Percentiles rank a stretch among this genome's conserved stretches.
These are phyloP conservation scores for Zymoseptoria brevis DNA, from an alignment of 2,329 filamentous ascomycete species.

Conservation along the genomic window DNA sequence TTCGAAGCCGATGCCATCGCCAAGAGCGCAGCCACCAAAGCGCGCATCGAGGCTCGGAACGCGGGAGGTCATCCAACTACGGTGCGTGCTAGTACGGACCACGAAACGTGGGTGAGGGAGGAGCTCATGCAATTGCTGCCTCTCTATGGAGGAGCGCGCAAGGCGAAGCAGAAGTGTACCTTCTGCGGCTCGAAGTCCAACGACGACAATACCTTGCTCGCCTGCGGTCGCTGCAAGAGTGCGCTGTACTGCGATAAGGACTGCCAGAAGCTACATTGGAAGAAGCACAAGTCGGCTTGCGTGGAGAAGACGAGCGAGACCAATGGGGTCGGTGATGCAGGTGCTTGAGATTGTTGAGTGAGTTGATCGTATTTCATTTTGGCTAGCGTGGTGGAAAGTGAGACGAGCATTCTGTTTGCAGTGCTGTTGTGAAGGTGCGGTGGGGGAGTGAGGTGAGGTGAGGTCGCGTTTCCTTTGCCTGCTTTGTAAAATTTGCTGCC, in stretches of 20 bases:
- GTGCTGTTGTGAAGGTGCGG: background rate
- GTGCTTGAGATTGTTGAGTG: background rate
- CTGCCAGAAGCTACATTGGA: conserved; percentile 3
- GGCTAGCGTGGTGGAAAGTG: background rate
- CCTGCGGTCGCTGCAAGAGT: conserved; percentile 1
- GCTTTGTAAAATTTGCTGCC: background rate
- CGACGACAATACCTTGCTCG: background rate
- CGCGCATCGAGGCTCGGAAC: background rate
- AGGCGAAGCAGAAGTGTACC: background rate
- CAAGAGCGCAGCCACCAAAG: background rate
- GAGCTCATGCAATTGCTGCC: background rate
- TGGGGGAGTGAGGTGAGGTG: background rate
- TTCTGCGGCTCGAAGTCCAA: background rate
- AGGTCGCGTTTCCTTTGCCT: background rate
- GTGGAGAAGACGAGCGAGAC: background rate
- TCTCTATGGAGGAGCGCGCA: background rate
- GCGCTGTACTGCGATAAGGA: background rate
- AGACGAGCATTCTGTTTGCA: background rate
- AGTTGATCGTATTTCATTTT: background rate
- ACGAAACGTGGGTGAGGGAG: background rate
- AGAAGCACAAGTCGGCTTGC: conserved; percentile 1
- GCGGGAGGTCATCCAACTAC: background rate
- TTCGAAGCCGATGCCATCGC: background rate
- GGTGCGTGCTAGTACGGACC: too few species aligned
- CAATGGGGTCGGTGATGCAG: background rate